phyloP scores from a whole-genome alignment of 768 basidiomycete genomes.

The Suillus cothurnatus region DNA sequence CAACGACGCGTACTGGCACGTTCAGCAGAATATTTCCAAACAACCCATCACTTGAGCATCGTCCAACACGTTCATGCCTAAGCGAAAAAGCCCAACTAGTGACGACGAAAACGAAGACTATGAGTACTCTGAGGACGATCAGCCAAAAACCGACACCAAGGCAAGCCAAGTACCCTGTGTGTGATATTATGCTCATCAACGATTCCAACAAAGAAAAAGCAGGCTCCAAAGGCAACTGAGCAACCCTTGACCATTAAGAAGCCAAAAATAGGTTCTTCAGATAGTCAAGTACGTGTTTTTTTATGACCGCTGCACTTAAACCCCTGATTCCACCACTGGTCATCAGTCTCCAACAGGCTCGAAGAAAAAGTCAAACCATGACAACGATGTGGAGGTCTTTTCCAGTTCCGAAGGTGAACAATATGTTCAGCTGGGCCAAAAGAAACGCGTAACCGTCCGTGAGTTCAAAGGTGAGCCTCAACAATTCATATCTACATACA shows the following conservation, averaged over 20 bases:
- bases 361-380: slow-evolving; percentile 1
- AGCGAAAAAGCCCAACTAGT: slow-evolving; percentile 20
- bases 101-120: slow-evolving; percentile 25
- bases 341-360: slow-evolving; percentile 17
- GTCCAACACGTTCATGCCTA: slow-evolving; percentile 13
- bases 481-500: neutral
- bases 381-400: slow-evolving; percentile 13
- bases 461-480: slow-evolving; percentile 44
- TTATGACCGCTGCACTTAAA: slow-evolving; percentile 1
- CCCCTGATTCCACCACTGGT: slow-evolving; percentile 17
- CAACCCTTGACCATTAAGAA: slow-evolving; percentile 37
- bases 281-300: slow-evolving; percentile 4
- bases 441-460: slow-evolving; percentile 62
- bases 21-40: neutral
- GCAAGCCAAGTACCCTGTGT: neutral
- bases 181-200: neutral
- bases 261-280: slow-evolving; percentile 26
- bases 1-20: slow-evolving; percentile 15
- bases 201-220: neutral
- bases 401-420: slow-evolving; percentile 36
- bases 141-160: neutral
- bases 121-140: slow-evolving; percentile 4
- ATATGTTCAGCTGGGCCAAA: slow-evolving; percentile 73
- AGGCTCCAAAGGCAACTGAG: slow-evolving; percentile 14
- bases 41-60: neutral